Percentiles rank a stretch among this genome's conserved stretches.
These are phyloP conservation scores for Epichloe aotearoae DNA, from an alignment of 2,329 filamentous ascomycete species.

Conservation along the genomic window DNA sequence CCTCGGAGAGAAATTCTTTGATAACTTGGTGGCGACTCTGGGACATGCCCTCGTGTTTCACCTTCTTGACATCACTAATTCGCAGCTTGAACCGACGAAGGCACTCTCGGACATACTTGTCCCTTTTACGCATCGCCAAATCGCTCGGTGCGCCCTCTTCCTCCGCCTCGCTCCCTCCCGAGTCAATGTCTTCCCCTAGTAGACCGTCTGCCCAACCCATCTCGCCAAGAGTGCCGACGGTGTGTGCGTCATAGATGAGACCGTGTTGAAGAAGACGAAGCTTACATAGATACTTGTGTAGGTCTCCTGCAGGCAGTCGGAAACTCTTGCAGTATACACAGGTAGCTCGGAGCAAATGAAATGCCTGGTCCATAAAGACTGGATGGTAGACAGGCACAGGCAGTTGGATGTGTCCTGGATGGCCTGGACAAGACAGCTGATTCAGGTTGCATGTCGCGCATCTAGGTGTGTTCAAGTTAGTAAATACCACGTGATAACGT, in stretches of 20 bases:
- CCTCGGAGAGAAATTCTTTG: slow-evolving; percentile 66
- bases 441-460: slow-evolving; percentile 88
- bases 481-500: slow-evolving; percentile 3
- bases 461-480: slow-evolving; percentile 27
- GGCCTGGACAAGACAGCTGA: slow-evolving; percentile 73
- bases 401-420: slow-evolving; percentile 89
- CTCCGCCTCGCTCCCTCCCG: slow-evolving; percentile 45
- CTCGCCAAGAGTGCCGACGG: slow-evolving; percentile 40
- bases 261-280: slow-evolving; percentile 77
- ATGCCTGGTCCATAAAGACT: slow-evolving; percentile 87
- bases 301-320: slow-evolving; percentile 60
- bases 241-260: slow-evolving; percentile 54
- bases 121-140: slow-evolving; percentile 37
- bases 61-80: slow-evolving; percentile 36
- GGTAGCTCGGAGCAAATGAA: slow-evolving; percentile 72
- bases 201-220: slow-evolving; percentile 24
- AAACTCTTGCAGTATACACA: slow-evolving; percentile 87
- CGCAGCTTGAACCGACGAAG: slow-evolving; percentile 47
- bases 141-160: slow-evolving; percentile 47
- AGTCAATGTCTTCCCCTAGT: slow-evolving; percentile 21
- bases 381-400: slow-evolving; percentile 90
- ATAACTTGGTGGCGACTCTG: slow-evolving; percentile 65
- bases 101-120: slow-evolving; percentile 58
- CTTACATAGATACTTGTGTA: slow-evolving; percentile 74
- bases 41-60: slow-evolving; percentile 73